Evolutionary conservation across 495 filamentous ascomycete genomes (phyloP).

Genomic region (Ramalina intermedia): DNA sequence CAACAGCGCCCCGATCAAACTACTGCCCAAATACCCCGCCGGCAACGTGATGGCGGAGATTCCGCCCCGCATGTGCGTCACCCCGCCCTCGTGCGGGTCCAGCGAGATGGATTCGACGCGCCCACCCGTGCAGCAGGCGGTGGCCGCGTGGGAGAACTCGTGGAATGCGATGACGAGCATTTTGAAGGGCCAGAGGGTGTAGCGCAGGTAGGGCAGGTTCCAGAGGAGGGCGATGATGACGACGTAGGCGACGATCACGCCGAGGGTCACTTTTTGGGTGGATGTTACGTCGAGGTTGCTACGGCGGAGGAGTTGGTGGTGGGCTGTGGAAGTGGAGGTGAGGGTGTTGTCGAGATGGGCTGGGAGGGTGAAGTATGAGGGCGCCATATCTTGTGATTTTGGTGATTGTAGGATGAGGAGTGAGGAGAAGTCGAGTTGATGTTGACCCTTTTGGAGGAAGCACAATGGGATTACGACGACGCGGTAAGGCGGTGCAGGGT

Average conservation of each 20-base stretch:
- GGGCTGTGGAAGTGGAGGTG: not conserved
- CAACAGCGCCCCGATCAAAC: conserved; percentile 59
- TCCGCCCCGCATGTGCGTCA: conserved; percentile 70
- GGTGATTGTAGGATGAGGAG: not conserved
- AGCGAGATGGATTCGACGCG: conserved; percentile 48
- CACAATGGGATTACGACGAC: too few relatives aligned
- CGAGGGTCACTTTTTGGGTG: conserved; percentile 60
- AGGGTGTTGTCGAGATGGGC: not conserved
- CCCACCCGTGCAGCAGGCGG: conserved; percentile 57
- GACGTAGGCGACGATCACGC: conserved; percentile 52
- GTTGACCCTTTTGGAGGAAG: too few relatives aligned
- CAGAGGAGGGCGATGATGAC: conserved; percentile 62
- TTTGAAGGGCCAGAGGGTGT: conserved; percentile 74
- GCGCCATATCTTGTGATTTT: not conserved
- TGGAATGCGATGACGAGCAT: conserved; percentile 81
- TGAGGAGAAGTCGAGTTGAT: too few relatives aligned
- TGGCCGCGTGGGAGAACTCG: conserved; percentile 67
- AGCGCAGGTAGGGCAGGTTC: conserved; percentile 64
- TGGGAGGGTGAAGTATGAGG: not conserved
- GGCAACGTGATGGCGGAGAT: conserved; percentile 57
- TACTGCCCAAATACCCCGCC: conserved; percentile 62
- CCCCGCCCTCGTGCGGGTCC: conserved; percentile 57
- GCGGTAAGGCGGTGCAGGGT: too few relatives aligned
- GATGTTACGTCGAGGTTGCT: conserved; percentile 51
- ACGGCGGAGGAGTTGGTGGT: conserved; percentile 1